These are phyloP conservation scores for Euphorbia schlechtendalii DNA, from an alignment of 441 rosid species.

Conservation along the genomic window DNA sequence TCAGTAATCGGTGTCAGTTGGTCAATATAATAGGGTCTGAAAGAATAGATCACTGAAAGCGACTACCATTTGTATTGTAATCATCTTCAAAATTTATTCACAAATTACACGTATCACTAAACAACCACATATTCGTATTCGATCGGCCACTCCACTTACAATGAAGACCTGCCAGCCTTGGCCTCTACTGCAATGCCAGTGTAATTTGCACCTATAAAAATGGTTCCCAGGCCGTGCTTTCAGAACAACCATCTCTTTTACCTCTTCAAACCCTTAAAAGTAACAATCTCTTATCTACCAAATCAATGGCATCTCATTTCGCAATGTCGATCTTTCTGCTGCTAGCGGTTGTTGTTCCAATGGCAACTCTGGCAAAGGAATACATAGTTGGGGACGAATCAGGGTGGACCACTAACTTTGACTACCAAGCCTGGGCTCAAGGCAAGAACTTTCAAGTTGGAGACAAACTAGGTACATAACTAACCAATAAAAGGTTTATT, in stretches of 20 bases:
- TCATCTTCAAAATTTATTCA: neutral
- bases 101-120: neutral
- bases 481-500: too few relatives aligned
- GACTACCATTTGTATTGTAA: slow-evolving; percentile 3
- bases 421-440: slow-evolving; percentile 27
- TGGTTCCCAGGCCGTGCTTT: too few relatives aligned
- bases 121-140: too few relatives aligned
- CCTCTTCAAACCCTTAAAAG: too few relatives aligned
- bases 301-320: slow-evolving; percentile 15
- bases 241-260: too few relatives aligned
- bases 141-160: neutral
- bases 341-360: neutral
- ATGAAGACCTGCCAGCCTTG: slow-evolving; percentile 9
- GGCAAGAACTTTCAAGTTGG: slow-evolving; percentile 27
- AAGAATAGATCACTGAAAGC: too few relatives aligned
- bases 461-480: slow-evolving; percentile 22
- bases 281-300: too few relatives aligned
- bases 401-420: slow-evolving; percentile 21
- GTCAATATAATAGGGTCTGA: too few relatives aligned
- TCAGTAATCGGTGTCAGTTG: too few relatives aligned
- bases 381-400: slow-evolving; percentile 22
- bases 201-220: too few relatives aligned
- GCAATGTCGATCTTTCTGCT: slow-evolving; percentile 5
- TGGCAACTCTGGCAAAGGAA: slow-evolving; percentile 11
- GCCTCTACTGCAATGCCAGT: neutral